Conservation (phyloP, 1,139 yeast genomes). For the Nematodospora anomalae region DNA sequence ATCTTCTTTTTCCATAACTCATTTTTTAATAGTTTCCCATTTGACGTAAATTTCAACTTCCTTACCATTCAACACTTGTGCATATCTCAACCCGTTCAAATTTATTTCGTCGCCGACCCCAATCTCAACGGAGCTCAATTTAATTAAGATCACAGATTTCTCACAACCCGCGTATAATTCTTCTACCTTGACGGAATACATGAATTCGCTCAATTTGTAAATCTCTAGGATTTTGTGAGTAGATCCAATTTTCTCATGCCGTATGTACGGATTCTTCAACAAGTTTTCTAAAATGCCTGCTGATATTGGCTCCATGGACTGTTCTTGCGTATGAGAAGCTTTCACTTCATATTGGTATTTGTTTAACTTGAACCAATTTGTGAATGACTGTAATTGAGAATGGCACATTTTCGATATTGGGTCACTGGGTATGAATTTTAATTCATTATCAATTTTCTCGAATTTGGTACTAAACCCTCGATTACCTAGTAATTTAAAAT, state of each 20-base stretch:
- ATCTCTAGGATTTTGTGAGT: constrained; percentile 11
- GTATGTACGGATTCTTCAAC: background rate
- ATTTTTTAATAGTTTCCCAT: constrained; percentile 11
- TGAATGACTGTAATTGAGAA: constrained; percentile 2
- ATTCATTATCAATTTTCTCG: constrained; percentile 8
- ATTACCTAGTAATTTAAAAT: constrained; percentile 7
- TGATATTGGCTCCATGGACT: background rate
- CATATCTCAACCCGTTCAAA: constrained; percentile 5
- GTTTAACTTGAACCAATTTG: constrained; percentile 11
- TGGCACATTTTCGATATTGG: constrained; percentile 4
- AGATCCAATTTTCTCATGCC: constrained; percentile 4
- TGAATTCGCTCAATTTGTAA: constrained; percentile 9
- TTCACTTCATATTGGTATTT: constrained; percentile 8
- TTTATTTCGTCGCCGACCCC: constrained; percentile 8
- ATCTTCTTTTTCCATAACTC: no score
- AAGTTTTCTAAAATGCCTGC: constrained; percentile 2
- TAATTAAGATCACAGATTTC: constrained; percentile 9
- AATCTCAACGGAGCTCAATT: constrained; percentile 6
- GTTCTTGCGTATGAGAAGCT: background rate
- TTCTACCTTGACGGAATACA: constrained; percentile 7
- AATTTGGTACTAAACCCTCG: constrained; percentile 10
- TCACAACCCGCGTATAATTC: background rate
- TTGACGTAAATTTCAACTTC: constrained; percentile 11
- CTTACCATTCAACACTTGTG: constrained; percentile 5
- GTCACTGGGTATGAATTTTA: constrained; percentile 5